Conservation (phyloP, 2,329 filamentous ascomycete species). For the Neospermospora avenae region DNA sequence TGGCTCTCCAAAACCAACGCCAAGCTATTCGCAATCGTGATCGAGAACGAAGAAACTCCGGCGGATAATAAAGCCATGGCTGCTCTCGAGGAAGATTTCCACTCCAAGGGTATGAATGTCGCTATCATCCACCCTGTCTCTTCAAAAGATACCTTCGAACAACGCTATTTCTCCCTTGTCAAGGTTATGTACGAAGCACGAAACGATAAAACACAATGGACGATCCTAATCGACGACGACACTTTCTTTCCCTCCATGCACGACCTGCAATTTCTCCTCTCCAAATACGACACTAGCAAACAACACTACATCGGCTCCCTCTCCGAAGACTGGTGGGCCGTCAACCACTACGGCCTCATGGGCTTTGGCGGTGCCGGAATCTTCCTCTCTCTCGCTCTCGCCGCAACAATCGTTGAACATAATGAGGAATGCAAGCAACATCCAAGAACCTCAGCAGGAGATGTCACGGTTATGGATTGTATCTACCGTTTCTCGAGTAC, state of each 20-base stretch:
- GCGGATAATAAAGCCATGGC: slow-evolving; percentile 29
- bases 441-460: slow-evolving; percentile 30
- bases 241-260: slow-evolving; percentile 35
- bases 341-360: slow-evolving; percentile 35
- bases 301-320: slow-evolving; percentile 32
- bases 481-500: slow-evolving; percentile 27
- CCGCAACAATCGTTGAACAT: slow-evolving; percentile 26
- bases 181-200: slow-evolving; percentile 40
- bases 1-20: slow-evolving; percentile 34
- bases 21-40: slow-evolving; percentile 32
- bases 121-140: slow-evolving; percentile 30
- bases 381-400: slow-evolving; percentile 30
- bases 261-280: slow-evolving; percentile 34
- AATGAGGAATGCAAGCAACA: slow-evolving; percentile 29
- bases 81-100: slow-evolving; percentile 28
- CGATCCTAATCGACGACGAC: slow-evolving; percentile 33
- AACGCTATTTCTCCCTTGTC: slow-evolving; percentile 45
- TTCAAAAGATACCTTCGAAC: slow-evolving; percentile 26
- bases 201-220: slow-evolving; percentile 37
- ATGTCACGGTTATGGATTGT: slow-evolving; percentile 34
- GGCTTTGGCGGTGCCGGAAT: slow-evolving; percentile 34
- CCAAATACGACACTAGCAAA: slow-evolving; percentile 27
- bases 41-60: slow-evolving; percentile 27
- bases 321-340: slow-evolving; percentile 34
- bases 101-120: slow-evolving; percentile 28